Evolutionary conservation across 2,329 filamentous ascomycete species (phyloP).

Genomic region (Hymenoscyphus scutula): DNA sequence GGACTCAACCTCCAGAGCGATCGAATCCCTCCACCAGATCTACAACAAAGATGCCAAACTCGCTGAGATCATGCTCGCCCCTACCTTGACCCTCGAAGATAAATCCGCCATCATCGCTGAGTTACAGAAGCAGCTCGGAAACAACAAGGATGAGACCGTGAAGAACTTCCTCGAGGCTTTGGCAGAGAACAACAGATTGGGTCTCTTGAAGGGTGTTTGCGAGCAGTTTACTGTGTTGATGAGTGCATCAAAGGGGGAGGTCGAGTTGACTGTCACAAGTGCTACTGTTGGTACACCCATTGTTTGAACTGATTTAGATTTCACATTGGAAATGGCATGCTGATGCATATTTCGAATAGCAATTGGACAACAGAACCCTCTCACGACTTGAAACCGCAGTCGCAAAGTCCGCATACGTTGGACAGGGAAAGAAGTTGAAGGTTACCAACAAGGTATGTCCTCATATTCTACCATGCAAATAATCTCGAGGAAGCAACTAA

Average conservation of each 20-base stretch:
- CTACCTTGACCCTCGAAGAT: slow-evolving; percentile 74
- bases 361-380: slow-evolving; percentile 84
- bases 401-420: slow-evolving; percentile 83
- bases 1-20: slow-evolving; percentile 79
- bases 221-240: slow-evolving; percentile 88
- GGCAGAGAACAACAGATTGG: slow-evolving; percentile 94
- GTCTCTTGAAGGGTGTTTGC: slow-evolving; percentile 75
- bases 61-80: slow-evolving; percentile 68
- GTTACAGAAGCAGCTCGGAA: slow-evolving; percentile 78
- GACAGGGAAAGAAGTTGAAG: slow-evolving; percentile 96
- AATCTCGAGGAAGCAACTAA: neutral
- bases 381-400: slow-evolving; percentile 83
- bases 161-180: slow-evolving; percentile 92
- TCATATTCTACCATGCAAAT: neutral
- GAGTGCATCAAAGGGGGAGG: slow-evolving; percentile 84
- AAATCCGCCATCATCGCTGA: slow-evolving; percentile 84
- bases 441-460: slow-evolving; percentile 76
- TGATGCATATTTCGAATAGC: slow-evolving; percentile 45
- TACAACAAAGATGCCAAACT: slow-evolving; percentile 86
- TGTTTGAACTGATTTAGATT: neutral
- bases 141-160: slow-evolving; percentile 73
- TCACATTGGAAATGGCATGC: slow-evolving; percentile 6
- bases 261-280: slow-evolving; percentile 88
- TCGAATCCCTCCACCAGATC: slow-evolving; percentile 67
- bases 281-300: slow-evolving; percentile 65